A percentile compares a stretch with the other conserved stretches of the same genome.
phyloP scores from a whole-genome alignment of 75 land plant species.

The Pinus albicaulis region DNA sequence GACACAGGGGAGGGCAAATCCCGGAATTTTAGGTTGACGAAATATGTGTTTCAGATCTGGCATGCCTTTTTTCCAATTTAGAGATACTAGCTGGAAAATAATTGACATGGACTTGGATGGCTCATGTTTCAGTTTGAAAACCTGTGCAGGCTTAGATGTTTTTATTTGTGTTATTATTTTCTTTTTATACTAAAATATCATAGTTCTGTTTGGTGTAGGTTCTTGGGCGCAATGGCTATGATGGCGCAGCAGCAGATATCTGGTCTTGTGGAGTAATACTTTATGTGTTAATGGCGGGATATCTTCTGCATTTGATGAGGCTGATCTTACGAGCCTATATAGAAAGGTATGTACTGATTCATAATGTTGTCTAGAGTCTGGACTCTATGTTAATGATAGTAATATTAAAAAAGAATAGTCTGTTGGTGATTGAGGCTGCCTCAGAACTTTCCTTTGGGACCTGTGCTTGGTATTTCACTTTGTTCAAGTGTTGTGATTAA shows the following conservation, averaged over 20 bases:
- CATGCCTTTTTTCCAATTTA: not conserved
- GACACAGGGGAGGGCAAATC: no score
- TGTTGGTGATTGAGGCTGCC: not conserved
- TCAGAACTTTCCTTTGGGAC: conserved; percentile 6
- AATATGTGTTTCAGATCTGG: no score
- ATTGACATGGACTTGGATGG: not conserved
- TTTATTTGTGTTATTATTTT: not conserved
- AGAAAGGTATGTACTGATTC: conserved; percentile 35
- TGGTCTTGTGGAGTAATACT: conserved; percentile 91
- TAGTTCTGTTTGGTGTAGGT: conserved; percentile 35
- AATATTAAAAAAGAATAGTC: not conserved
- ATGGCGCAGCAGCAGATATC: conserved; percentile 84
- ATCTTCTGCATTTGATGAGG: conserved; percentile 75
- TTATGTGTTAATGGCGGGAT: conserved; percentile 84
- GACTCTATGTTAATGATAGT: not conserved
- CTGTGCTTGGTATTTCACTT: not conserved
- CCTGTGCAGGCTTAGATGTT: not conserved
- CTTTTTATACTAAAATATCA: not conserved
- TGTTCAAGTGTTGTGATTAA: not conserved
- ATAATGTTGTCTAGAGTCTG: not conserved
- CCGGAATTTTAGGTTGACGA: no score
- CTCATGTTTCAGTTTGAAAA: not conserved
- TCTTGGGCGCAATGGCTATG: conserved; percentile 64
- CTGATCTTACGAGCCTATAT: conserved; percentile 51
- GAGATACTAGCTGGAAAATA: not conserved